phyloP scores from a whole-genome alignment of 768 basidiomycete genomes.

The Russula sp. region DNA sequence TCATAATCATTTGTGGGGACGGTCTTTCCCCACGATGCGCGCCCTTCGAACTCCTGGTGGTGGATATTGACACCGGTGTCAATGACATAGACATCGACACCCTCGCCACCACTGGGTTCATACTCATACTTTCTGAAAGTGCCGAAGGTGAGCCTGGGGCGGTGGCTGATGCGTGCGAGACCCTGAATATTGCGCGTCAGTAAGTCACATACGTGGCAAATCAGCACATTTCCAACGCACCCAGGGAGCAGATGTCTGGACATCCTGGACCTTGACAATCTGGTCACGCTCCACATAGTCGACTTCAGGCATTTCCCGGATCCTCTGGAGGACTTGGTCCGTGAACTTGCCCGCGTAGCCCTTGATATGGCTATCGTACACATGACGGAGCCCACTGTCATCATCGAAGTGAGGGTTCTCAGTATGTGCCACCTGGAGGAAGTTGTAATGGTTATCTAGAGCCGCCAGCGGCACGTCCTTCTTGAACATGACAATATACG shows the following conservation, averaged over 20 bases:
- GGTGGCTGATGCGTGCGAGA: conserved; percentile 91
- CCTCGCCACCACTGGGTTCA: conserved; percentile 67
- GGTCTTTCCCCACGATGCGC: conserved; percentile 91
- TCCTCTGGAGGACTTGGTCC: conserved; percentile 55
- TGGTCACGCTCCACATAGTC: conserved; percentile 92
- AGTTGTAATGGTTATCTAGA: conserved; percentile 71
- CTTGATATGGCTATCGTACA: conserved; percentile 66
- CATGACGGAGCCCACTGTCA: conserved; percentile 55
- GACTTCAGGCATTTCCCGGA: conserved; percentile 83
- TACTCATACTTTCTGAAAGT: conserved; percentile 85
- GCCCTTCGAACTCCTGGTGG: conserved; percentile 84
- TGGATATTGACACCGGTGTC: conserved; percentile 86
- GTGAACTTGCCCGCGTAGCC: conserved; percentile 84
- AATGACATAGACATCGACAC: conserved; percentile 86
- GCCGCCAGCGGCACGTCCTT: conserved; percentile 49
- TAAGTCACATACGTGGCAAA: conserved; percentile 13
- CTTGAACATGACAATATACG: conserved; percentile 93
- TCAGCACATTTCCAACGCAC: conserved; percentile 38
- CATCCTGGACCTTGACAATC: conserved; percentile 69
- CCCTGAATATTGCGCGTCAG: conserved; percentile 48
- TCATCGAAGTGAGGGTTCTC: conserved; percentile 45
- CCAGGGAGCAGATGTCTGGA: conserved; percentile 78
- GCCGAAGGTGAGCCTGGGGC: conserved; percentile 59
- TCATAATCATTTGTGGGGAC: conserved; percentile 79
- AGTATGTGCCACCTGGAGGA: conserved; percentile 58